Evolutionary conservation across 352 stramenopile genomes (phyloP), one percentile per base, ranked within the genome.

Genomic region (Pilasporangium apinafurcum): DNA sequence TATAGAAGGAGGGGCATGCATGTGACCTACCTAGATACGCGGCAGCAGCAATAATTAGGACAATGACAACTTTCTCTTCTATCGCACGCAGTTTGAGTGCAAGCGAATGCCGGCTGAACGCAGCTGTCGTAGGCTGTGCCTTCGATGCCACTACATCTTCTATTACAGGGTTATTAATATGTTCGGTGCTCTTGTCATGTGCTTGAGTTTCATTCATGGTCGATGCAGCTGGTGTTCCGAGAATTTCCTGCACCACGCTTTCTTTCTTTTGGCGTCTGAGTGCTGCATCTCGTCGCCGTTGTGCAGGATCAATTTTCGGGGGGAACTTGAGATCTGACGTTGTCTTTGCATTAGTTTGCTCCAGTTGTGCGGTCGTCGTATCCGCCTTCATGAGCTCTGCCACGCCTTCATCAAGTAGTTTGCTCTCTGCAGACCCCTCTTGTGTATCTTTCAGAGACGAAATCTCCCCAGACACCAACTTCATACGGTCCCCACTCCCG

Each of bases 201-300:
- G 49, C 38, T 4, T 48, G 48, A 1, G 24, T 42, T 21, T 20
- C 20, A 9, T 37, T 17, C 8, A 25, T 21, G 17, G 8, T n/a
- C 6, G 36, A 17, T 3, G 24, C 39, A 9, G 35, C 34, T 31
- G 41, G 30, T 14, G 29, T 44, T n/a, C 44, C 50, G 29, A 83
- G 38, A 32, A 86, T 65, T 42, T 88, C 59, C 38, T 83, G 40
- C 20, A 86, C 66, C 34, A 76, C 59, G 8, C 52, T 44, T 45
- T 86, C 73, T 44, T 88, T 82, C 49, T 66, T 68, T 46, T 68
- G 62, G 16, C 77, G 77, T 18, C 79, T 60, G 16, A 48, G 47
- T 8, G 76, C 75, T 18, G 79, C 79, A 18, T 91, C 75, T n/a
- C 75, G 68, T 31, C 79, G 73, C 22, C 79, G 65, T 49, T 88